Percentiles rank a stretch among this genome's conserved stretches.
These are phyloP conservation scores for Scalesia atractyloides DNA, from an alignment of 129 eudicot genomes.

Conservation along the genomic window DNA sequence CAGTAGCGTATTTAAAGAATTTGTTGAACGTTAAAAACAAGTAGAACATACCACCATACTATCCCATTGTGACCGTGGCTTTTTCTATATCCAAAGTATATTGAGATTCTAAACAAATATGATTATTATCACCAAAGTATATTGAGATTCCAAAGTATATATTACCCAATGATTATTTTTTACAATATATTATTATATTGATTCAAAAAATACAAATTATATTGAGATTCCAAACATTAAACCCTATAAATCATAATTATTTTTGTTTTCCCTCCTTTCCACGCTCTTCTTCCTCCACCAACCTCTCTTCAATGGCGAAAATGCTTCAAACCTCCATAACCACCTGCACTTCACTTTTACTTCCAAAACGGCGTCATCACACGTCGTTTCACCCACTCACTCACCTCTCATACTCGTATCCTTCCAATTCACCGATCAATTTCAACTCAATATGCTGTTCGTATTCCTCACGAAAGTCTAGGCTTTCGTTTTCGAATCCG, in stretches of 20 bases:
- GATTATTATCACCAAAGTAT: no score
- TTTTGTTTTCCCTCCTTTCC: conserved; percentile 34
- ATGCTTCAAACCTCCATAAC: conserved; percentile 64
- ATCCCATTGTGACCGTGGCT: no score
- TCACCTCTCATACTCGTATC: conserved; percentile 28
- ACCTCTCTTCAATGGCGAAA: conserved; percentile 33
- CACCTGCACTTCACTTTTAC: conserved; percentile 43
- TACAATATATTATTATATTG: background rate
- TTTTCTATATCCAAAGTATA: no score
- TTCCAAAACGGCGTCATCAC: conserved; percentile 32
- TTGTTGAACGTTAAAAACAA: no score
- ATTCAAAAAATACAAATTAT: background rate
- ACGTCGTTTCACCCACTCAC: conserved; percentile 29
- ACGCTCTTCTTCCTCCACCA: conserved; percentile 24
- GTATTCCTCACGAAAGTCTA: conserved; percentile 26
- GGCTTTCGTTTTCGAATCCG: conserved; percentile 43
- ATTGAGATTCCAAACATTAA: background rate
- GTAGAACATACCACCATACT: no score
- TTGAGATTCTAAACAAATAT: no score
- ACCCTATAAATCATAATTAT: conserved; percentile 5
- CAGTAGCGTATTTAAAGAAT: background rate
- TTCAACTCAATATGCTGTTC: conserved; percentile 29
- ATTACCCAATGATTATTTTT: background rate
- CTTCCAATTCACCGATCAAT: conserved; percentile 18
- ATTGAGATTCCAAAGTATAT: background rate